Percentiles rank a stretch among this genome's conserved stretches.
These are phyloP conservation scores for Oenanthe sinensis DNA, from an alignment of 129 eudicot genomes.

Conservation along the genomic window DNA sequence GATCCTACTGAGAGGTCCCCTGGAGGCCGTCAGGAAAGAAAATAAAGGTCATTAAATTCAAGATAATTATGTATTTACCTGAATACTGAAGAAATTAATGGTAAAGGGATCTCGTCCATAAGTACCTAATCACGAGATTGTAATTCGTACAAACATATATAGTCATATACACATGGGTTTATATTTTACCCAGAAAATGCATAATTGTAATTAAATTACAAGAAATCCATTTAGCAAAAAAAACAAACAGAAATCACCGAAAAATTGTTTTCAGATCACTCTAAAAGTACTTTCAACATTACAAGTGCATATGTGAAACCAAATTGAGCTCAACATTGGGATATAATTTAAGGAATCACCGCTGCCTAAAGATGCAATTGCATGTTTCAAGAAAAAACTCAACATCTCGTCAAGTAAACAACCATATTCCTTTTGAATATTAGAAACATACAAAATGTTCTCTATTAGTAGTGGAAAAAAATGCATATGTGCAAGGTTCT, in stretches of 20 bases:
- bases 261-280: background rate
- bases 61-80: background rate
- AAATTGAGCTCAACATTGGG: background rate
- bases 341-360: background rate
- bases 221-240: background rate
- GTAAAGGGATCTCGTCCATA: background rate
- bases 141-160: background rate
- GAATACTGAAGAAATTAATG: background rate
- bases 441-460: background rate
- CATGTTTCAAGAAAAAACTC: background rate
- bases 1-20: background rate
- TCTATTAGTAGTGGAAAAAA: background rate
- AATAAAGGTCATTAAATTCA: background rate
- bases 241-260: background rate
- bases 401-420: background rate
- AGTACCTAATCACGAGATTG: background rate
- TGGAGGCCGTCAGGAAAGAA: background rate
- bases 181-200: background rate
- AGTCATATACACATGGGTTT: background rate
- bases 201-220: background rate
- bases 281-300: background rate
- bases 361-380: background rate
- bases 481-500: slow-evolving; percentile 4
- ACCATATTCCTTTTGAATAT: background rate
- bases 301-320: background rate